These are phyloP conservation scores for Bryum argenteum DNA, from an alignment of 225 moss, liverwort and hornwort genomes.

Conservation along the genomic window DNA sequence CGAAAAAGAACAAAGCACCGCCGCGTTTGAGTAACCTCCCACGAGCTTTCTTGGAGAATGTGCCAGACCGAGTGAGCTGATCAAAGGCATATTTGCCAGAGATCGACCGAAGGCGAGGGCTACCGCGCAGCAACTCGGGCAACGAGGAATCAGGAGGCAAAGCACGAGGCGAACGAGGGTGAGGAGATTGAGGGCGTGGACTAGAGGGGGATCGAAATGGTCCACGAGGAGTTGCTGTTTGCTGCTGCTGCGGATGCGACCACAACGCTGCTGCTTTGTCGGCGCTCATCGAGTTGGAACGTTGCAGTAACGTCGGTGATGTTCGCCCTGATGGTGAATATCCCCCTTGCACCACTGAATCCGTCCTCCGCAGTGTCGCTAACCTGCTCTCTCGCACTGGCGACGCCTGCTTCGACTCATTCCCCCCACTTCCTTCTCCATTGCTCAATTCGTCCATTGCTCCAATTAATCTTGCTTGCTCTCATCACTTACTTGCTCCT, in stretches of 20 bases:
- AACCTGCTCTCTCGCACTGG: slow-evolving; percentile 48
- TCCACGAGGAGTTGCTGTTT: slow-evolving; percentile 47
- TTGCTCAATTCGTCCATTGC: slow-evolving; percentile 42
- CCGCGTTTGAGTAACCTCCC: slow-evolving; percentile 43
- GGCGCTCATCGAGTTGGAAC: slow-evolving; percentile 49
- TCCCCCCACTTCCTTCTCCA: slow-evolving; percentile 32
- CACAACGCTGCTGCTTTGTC: slow-evolving; percentile 34
- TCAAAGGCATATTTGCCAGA: slow-evolving; percentile 33
- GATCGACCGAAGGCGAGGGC: slow-evolving; percentile 36
- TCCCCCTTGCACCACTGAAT: slow-evolving; percentile 51
- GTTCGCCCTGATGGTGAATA: slow-evolving; percentile 46
- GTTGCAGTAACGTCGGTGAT: slow-evolving; percentile 50
- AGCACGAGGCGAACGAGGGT: slow-evolving; percentile 51
- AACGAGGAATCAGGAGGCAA: slow-evolving; percentile 48
- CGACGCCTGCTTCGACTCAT: slow-evolving; percentile 36
- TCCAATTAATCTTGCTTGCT: slow-evolving; percentile 1
- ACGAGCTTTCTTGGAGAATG: slow-evolving; percentile 44
- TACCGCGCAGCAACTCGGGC: slow-evolving; percentile 38
- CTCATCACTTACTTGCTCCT: not conserved
- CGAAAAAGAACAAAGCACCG: slow-evolving; percentile 43
- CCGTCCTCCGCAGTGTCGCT: slow-evolving; percentile 32
- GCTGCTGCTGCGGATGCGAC: slow-evolving; percentile 28
- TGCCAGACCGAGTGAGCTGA: slow-evolving; percentile 29
- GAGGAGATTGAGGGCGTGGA: slow-evolving; percentile 54
- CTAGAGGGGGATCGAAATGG: slow-evolving; percentile 42